These are phyloP conservation scores for Discostella stelligera DNA, from an alignment of 352 stramenopile species.

Conservation along the genomic window DNA sequence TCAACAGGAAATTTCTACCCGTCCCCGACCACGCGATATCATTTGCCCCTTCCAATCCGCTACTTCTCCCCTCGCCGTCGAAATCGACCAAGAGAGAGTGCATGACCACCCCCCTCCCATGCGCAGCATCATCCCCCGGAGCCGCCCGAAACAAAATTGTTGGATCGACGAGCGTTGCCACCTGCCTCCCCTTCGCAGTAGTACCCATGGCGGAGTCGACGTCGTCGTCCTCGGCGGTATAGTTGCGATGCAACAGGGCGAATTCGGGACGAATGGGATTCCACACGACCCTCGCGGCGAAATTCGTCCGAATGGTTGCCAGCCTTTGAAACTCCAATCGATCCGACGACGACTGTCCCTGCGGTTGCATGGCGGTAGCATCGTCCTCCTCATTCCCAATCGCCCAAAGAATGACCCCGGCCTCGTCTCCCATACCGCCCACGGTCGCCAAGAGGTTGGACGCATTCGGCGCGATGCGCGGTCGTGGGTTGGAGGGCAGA, in stretches of 20 bases:
- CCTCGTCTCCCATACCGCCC: background rate
- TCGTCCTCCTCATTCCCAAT: background rate
- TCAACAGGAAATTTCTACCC: conserved; percentile 58
- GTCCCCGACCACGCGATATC: conserved; percentile 65
- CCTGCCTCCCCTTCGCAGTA: background rate
- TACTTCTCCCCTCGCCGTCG: background rate
- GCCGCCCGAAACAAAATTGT: background rate
- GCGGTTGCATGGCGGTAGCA: background rate
- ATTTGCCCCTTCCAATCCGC: conserved; percentile 22
- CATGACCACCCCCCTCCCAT: conserved; percentile 12
- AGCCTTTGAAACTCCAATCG: background rate
- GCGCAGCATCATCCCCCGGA: conserved; percentile 15
- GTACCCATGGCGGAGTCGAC: too few relatives aligned
- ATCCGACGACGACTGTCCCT: too few relatives aligned
- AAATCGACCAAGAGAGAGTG: conserved; percentile 15
- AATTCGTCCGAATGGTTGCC: background rate
- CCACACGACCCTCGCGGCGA: background rate
- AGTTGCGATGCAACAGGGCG: background rate
- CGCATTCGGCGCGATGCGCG: background rate
- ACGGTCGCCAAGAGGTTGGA: background rate
- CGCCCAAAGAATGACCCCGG: background rate
- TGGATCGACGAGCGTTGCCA: background rate
- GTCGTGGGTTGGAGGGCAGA: too few relatives aligned
- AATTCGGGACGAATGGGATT: background rate
- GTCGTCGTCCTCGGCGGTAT: too few relatives aligned